Conservation (phyloP, 352 stramenopile species). For the Phytophthora pluvialis region DNA sequence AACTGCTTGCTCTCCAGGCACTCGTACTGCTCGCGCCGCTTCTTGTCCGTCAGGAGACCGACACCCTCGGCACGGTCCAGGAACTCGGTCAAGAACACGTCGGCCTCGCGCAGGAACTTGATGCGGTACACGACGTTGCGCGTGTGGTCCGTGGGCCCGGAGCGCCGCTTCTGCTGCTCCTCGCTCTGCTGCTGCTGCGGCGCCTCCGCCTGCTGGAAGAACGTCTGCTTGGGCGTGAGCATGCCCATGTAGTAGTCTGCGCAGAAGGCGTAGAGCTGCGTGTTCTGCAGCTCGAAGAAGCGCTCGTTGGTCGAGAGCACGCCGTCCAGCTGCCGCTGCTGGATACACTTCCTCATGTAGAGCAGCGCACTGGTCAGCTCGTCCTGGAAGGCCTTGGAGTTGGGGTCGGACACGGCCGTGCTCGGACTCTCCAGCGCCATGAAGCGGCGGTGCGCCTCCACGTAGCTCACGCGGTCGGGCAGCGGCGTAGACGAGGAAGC, state of each 20-base stretch:
- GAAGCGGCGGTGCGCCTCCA: conserved; percentile 39
- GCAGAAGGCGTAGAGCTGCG: conserved; percentile 84
- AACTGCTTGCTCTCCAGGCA: conserved; percentile 75
- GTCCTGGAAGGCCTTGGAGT: conserved; percentile 35
- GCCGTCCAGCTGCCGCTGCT: conserved; percentile 68
- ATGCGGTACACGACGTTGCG: conserved; percentile 71
- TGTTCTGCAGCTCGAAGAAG: conserved; percentile 83
- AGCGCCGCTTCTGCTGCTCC: conserved; percentile 14
- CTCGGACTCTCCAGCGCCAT: conserved; percentile 25
- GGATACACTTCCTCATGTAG: conserved; percentile 46
- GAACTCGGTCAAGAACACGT: conserved; percentile 82
- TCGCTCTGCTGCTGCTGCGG: conserved; percentile 9
- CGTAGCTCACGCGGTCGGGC: conserved; percentile 39
- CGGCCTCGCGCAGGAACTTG: conserved; percentile 70
- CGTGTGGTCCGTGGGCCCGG: conserved; percentile 49
- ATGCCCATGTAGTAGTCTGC: conserved; percentile 85
- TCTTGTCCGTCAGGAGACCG: conserved; percentile 67
- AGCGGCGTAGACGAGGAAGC: conserved; percentile 3
- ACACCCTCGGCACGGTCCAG: conserved; percentile 71
- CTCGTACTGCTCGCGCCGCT: conserved; percentile 80
- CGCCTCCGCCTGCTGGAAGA: conserved; percentile 51
- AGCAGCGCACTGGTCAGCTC: conserved; percentile 23
- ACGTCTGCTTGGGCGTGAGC: conserved; percentile 76
- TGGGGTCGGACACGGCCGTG: conserved; percentile 26
- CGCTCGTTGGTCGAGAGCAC: conserved; percentile 75